Conservation (phyloP, 2,329 filamentous ascomycete species). For the Colletotrichum filicis region DNA sequence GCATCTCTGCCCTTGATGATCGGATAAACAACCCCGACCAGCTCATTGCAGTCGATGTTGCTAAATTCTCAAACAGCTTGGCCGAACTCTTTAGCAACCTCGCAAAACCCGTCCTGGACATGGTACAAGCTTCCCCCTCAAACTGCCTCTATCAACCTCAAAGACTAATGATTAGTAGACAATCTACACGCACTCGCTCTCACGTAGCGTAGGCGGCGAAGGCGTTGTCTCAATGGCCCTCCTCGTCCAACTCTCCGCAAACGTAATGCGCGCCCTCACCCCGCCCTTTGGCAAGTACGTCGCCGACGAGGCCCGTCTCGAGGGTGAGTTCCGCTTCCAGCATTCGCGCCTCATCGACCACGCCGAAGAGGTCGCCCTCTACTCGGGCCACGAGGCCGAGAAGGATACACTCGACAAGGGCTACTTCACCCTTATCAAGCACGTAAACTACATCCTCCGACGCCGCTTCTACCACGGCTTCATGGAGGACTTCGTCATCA, state of each 20-base stretch:
- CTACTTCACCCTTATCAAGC: slow-evolving; percentile 98
- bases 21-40: slow-evolving; percentile 99
- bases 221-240: slow-evolving; percentile 95
- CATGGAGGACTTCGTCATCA: slow-evolving; percentile 99
- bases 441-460: slow-evolving; percentile 94
- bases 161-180: slow-evolving; percentile 54
- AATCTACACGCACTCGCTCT: slow-evolving; percentile 95
- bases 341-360: slow-evolving; percentile 96
- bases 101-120: slow-evolving; percentile 93
- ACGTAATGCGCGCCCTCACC: slow-evolving; percentile 92
- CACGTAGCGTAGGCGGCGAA: slow-evolving; percentile 94
- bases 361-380: slow-evolving; percentile 93
- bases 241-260: slow-evolving; percentile 91
- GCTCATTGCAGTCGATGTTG: slow-evolving; percentile 94
- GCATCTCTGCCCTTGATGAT: slow-evolving; percentile 93
- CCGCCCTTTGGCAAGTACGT: slow-evolving; percentile 98
- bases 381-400: slow-evolving; percentile 90
- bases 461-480: slow-evolving; percentile 96
- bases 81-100: slow-evolving; percentile 97
- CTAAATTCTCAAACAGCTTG: slow-evolving; percentile 94
- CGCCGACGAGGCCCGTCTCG: slow-evolving; percentile 91
- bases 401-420: slow-evolving; percentile 98
- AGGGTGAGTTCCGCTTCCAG: slow-evolving; percentile 96
- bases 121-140: slow-evolving; percentile 64
- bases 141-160: background rate